Base-by-base conservation (phyloP, 805 yeast genomes). In the Metschnikowia continentalis region DNA sequence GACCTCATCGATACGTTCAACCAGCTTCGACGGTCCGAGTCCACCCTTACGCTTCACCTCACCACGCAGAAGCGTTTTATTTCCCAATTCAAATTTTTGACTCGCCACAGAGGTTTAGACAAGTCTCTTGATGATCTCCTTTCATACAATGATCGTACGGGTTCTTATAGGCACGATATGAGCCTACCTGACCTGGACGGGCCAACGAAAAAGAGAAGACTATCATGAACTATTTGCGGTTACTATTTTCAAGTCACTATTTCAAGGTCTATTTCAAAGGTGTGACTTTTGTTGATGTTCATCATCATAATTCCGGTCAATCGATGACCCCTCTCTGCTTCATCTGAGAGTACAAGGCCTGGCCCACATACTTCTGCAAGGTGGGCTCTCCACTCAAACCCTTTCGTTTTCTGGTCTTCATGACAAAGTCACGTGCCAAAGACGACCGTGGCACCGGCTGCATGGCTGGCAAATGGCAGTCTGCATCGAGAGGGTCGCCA, bases 371-470 rank as follows among this genome's bases (percentile, higher is more conserved):
- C 56, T 82, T 82, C 45, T 77, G 75, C 44, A 91, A 62, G 2
- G 76, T 75, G 13, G 65, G 64, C 53, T 86, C 95, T 13, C 84
- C 88, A 6, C 82, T 76, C 35, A 92, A 68, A 0, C 97, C 98
- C 64, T 90, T 92, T 59, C 97, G 78, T 59, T 83, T 81, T 64
- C 99, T 77, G 0, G 97, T 90, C 66, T 95, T 94, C 69, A 89
- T 70, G 32, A 90, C 84, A 61, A 90, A 89, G 67, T 94, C 99
- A 51, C 99, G 75, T 1, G 97, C 92, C 51, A 91, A 69, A 2
- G 87, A 82, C 8, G 72, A 71, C 0, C 75, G 68, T 5, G 86
- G 84, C 1, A 94, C 96, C 0, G 96, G 88, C 57, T 82, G 82
- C 63, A 92, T 73, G 39, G 83, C 77, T 5, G 90, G 90, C 37